These are phyloP conservation scores for Talaromyces sp. DNA, from an alignment of 2,329 filamentous ascomycete species.

Conservation along the genomic window DNA sequence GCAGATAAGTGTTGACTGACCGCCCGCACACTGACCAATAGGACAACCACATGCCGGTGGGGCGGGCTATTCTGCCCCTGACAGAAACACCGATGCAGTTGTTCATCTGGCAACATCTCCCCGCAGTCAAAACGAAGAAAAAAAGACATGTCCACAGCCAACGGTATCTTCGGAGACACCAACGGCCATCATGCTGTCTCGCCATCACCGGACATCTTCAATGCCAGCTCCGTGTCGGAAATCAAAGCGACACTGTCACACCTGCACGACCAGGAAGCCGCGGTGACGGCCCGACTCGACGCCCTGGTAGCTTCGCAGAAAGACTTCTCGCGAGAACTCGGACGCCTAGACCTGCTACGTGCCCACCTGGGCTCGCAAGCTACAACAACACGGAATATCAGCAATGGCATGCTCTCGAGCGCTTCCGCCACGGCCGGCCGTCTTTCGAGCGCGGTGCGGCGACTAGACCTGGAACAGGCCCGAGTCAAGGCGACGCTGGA, in stretches of 20 bases:
- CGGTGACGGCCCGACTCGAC: slow-evolving; percentile 68
- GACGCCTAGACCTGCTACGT: slow-evolving; percentile 80
- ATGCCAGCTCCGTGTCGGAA: slow-evolving; percentile 69
- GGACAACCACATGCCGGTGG: neutral
- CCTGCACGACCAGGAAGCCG: slow-evolving; percentile 69
- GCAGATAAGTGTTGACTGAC: neutral
- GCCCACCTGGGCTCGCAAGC: slow-evolving; percentile 83
- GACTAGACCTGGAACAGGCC: slow-evolving; percentile 83
- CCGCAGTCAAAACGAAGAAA: neutral
- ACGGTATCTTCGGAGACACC: slow-evolving; percentile 7
- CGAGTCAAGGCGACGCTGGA: slow-evolving; percentile 83
- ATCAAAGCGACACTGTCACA: slow-evolving; percentile 70
- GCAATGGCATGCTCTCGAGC: slow-evolving; percentile 82
- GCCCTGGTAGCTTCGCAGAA: slow-evolving; percentile 74
- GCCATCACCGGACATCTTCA: slow-evolving; percentile 47
- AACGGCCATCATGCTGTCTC: slow-evolving; percentile 22
- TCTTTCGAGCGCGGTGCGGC: slow-evolving; percentile 79
- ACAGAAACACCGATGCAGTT: neutral
- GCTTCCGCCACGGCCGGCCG: slow-evolving; percentile 80
- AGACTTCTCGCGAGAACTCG: slow-evolving; percentile 79
- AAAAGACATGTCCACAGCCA: slow-evolving; percentile 16
- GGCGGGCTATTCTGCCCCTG: neutral
- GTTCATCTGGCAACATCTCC: neutral
- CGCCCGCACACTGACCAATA: neutral
- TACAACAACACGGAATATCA: slow-evolving; percentile 73